Base-by-base conservation (phyloP, 163 green algal species). In the Scenedesmus sp. region DNA sequence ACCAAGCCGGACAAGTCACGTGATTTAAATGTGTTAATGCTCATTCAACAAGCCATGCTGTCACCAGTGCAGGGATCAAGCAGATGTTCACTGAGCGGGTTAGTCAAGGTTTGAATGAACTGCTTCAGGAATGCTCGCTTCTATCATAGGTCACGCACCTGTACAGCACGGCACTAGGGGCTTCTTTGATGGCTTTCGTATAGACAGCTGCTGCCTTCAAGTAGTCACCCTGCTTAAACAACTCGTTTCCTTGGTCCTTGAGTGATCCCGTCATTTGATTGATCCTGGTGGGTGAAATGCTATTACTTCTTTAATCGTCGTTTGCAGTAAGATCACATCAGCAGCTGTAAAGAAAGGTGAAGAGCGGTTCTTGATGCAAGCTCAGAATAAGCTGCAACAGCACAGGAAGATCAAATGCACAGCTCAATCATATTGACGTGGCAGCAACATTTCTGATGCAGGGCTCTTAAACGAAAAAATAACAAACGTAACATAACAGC, bases 121-220 rank as follows among this genome's bases (percentile, higher is more conserved):
- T 87, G 81, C 30, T 44, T 42, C 51, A 42, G 18, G 3, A 13
- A n/a, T n/a, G 35, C 9, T 30, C 49, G 43, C 33, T 70, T 13
- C 51, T n/a, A 73, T 18, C 51, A 30, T 44, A 18, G 49, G 35
- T 35, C 16, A 49, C 79, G 24, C 40, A 97, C 96, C 96, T 98
- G 92, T 95, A 97, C 7, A 98, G 90, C 20, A 97, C 93, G 5
- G 93, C 90, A 53, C 96, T 97, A 0, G 94, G 93, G 22, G 97
- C 93, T 30, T 95, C 92, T 61, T 97, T 97, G 26, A 98, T 93
- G 7, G 90, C 96, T 49, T 96, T 95, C 0, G 95, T 98, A 81
- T 98, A 98, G 0, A 94, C 26, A 0, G 95, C 97, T 6, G 97
- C 96, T 44, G 96, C 95, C 76, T 97, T 98, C 15, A 98, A 87